These are phyloP conservation scores for Wallacemonas collosoma DNA, from an alignment of 208 protist genomes.

Conservation along the genomic window DNA sequence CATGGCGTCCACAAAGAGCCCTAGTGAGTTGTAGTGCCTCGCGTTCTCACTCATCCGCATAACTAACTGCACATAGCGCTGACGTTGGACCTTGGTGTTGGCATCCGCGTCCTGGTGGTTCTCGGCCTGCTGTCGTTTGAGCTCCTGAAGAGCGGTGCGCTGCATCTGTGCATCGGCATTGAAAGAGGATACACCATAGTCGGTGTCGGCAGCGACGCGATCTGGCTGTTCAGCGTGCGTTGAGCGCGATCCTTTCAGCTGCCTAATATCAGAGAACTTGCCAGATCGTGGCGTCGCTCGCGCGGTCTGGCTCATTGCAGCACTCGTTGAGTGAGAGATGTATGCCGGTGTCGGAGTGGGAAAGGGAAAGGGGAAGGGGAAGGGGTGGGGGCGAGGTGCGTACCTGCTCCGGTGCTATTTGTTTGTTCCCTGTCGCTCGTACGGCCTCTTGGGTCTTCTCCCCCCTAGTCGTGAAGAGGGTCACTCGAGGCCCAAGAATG, in stretches of 20 bases:
- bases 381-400: no score
- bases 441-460: no score
- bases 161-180: neutral
- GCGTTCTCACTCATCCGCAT: conserved; percentile 42
- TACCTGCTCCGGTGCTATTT: no score
- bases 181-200: neutral
- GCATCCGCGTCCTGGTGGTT: conserved; percentile 41
- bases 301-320: conserved; percentile 8
- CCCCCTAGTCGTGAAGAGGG: no score
- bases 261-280: conserved; percentile 28
- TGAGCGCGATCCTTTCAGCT: neutral
- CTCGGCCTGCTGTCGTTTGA: conserved; percentile 25
- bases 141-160: conserved; percentile 23
- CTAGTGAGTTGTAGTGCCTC: conserved; percentile 60
- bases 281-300: conserved; percentile 19
- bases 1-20: conserved; percentile 83
- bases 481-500: neutral
- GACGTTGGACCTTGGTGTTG: conserved; percentile 52
- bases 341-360: no score
- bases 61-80: conserved; percentile 79
- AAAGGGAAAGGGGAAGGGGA: no score
- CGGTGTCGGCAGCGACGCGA: neutral
- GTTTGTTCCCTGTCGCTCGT: no score
- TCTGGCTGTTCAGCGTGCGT: neutral
- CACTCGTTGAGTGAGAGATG: no score